Evolutionary conservation across 208 protist genomes (phyloP), one percentile per base, ranked within the genome.

Genomic region (Leishmania gerbilli): DNA sequence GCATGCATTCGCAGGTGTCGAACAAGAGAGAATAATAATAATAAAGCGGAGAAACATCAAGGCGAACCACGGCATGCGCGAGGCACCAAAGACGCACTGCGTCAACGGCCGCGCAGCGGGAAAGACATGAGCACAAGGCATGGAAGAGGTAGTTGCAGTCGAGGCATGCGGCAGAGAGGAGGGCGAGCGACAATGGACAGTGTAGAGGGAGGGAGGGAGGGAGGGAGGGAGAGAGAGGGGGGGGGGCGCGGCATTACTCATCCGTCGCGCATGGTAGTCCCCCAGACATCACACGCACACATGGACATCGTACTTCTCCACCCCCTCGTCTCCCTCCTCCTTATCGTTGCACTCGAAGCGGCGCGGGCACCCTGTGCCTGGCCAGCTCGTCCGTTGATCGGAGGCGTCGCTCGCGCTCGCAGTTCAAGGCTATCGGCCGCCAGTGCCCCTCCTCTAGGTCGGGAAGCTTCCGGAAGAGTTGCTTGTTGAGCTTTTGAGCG

Each of bases 331-430:
- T 21, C 31, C 34, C 15, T 68, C 15, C 31, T 42, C 3, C 15
- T 11, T 34, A 9, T 69, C 19, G 45, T 45, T 11, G 67, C 17
- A 15, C 71, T 21, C 49, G 31, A 15, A 37, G 19, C 17, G 1
- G 45, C n/a, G 56, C 76, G 2, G 75, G 65, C 37, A 79, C 76
- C 69, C 77, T 80, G 8, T 78, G 40, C 2, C 27, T 24, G 4
- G 82, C 74, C 19, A 85, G 72, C 47, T 71, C 53, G 9, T 76
- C 77, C 45, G 77, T 65, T 31, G 67, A n/a, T 0, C 55, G 74
- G 1, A 82, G 77, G 2, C 77, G 77, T 19, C 78, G 82, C 64
- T 81, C 69, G 11, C 77, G 82, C 68, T 77, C 60, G 49, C 60
- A 27, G 42, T 74, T 71, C 15, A 1, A n/a, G 9, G 51, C n/a